Percentiles rank a stretch among this genome's conserved stretches.
Conservation (phyloP, 306 rosid species). For the Acacia acuminata region DNA sequence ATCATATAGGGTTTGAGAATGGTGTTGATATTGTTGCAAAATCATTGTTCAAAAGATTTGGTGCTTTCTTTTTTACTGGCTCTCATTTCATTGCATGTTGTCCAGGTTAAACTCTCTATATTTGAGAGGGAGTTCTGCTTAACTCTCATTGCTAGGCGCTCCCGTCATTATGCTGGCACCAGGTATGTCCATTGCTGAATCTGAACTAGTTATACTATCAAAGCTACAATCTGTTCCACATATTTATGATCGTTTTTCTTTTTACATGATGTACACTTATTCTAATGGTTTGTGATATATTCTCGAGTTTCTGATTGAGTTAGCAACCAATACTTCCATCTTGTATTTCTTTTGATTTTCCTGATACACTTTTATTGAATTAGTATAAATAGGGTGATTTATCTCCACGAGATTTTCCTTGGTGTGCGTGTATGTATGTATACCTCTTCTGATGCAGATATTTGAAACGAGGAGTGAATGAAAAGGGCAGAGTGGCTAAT, state of each 20-base stretch:
- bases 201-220: conserved; percentile 23
- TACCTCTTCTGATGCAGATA: conserved; percentile 56
- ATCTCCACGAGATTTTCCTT: conserved; percentile 9
- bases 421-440: conserved; percentile 18
- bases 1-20: conserved; percentile 20
- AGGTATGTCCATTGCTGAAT: conserved; percentile 52
- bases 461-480: conserved; percentile 94
- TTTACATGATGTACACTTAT: neutral
- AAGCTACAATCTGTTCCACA: conserved; percentile 4
- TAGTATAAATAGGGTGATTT: conserved; percentile 10
- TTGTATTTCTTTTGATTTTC: neutral
- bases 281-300: conserved; percentile 11
- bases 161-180: conserved; percentile 98
- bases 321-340: neutral
- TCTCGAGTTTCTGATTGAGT: conserved; percentile 22
- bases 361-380: conserved; percentile 15
- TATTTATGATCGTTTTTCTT: conserved; percentile 16
- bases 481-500: conserved; percentile 95
- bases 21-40: conserved; percentile 5
- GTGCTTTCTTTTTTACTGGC: conserved; percentile 32
- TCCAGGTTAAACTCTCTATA: conserved; percentile 73
- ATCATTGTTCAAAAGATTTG: conserved; percentile 24
- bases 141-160: conserved; percentile 90
- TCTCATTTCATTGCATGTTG: conserved; percentile 32
- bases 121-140: conserved; percentile 64